These are phyloP conservation scores for Wakefieldia striispora DNA, from an alignment of 768 basidiomycete genomes.

Conservation along the genomic window DNA sequence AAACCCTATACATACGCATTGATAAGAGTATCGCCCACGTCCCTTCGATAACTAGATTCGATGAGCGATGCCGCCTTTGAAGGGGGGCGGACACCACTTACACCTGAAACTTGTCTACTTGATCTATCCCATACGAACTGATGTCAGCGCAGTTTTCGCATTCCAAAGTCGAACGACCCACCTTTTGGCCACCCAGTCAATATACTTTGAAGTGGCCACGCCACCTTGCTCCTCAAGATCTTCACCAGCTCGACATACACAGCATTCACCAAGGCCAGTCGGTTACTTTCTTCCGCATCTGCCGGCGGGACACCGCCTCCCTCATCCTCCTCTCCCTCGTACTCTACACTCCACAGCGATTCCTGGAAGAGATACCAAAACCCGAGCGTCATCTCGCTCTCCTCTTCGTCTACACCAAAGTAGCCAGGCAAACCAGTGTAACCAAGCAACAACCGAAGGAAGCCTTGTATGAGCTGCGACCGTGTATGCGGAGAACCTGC, in stretches of 20 bases:
- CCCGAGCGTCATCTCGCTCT: conserved; percentile 81
- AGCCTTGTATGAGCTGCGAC: conserved; percentile 61
- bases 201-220: conserved; percentile 55
- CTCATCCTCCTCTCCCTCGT: conserved; percentile 38
- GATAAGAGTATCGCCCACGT: conserved; percentile 84
- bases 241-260: conserved; percentile 79
- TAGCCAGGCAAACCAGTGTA: conserved; percentile 75
- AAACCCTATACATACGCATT: conserved; percentile 62
- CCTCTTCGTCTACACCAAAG: conserved; percentile 82
- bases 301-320: conserved; percentile 16
- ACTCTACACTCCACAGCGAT: conserved; percentile 71
- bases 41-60: conserved; percentile 66
- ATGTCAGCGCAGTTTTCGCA: conserved; percentile 2
- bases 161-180: conserved; percentile 28
- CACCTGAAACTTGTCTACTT: conserved; percentile 77
- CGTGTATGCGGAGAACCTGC: conserved; percentile 37
- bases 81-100: conserved; percentile 35
- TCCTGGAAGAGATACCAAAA: conserved; percentile 95
- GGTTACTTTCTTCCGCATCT: conserved; percentile 35
- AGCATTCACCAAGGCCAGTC: conserved; percentile 58
- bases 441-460: conserved; percentile 66
- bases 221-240: conserved; percentile 68
- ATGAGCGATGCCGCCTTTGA: background rate
- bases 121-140: conserved; percentile 46
- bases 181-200: conserved; percentile 66